Base-by-base conservation (phyloP, 192 early-diverging fungal genomes). In the Neocallimastix lanati region DNA sequence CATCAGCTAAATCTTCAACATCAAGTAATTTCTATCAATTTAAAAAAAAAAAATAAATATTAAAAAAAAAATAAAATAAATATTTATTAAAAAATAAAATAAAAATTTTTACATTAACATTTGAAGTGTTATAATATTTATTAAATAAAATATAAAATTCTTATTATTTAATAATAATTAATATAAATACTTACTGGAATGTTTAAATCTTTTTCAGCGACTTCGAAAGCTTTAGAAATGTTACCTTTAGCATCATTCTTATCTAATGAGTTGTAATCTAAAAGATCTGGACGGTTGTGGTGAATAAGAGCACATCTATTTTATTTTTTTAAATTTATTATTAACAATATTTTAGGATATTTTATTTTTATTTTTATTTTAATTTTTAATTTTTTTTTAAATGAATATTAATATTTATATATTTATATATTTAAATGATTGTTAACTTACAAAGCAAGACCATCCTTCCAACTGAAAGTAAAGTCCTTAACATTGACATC, bases 1-100 rank as follows among this genome's bases (percentile, higher is more conserved):
- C 91, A 84, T 98, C 97, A 78, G 94, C 94, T n/a, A 98, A 88
- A 85, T 98, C 97, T 82, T 98, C 96, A 4, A 98, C 96, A 84
- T 94, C 96, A 78, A 98, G 89, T 29, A 98, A 89, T 86, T 95
- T 93, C 81, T 87, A 77, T 29, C 33, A n/a, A n/a, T n/a, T n/a
- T n/a, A n/a, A n/a, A n/a, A n/a, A n/a, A n/a, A n/a, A n/a, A n/a
- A n/a, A n/a, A 4, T 33, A 33, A 33, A 33, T 33, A 33, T 33
- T 33, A 3, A 33, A 33, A 6, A 25, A 76, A 4, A 80, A 18
- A 5, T 29, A 79, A 21, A 25, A 40, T n/a, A n/a, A n/a, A n/a
- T n/a, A n/a, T n/a, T n/a, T n/a, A n/a, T n/a, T n/a, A n/a, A n/a
- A n/a, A n/a, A n/a, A n/a, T n/a, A n/a, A n/a, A n/a, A n/a, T n/a